Evolutionary conservation across 225 moss, liverwort and hornwort species (phyloP).

Genomic region (Physcomitrellopsis africana): DNA sequence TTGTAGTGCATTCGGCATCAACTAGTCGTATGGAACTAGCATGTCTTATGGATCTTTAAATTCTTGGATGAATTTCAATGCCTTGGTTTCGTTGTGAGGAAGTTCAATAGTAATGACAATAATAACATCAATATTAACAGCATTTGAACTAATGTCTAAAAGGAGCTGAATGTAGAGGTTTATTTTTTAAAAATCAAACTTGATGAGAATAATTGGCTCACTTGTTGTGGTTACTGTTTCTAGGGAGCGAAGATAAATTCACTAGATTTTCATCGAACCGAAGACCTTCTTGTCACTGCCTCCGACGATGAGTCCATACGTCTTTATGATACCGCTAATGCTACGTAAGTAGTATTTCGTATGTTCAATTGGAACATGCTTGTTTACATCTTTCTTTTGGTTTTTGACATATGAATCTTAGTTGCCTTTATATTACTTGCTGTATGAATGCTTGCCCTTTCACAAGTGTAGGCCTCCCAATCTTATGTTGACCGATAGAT

Average conservation of each 20-base stretch:
- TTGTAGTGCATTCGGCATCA: constrained; percentile 9
- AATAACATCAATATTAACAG: too few relatives aligned
- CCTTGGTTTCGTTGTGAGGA: too few relatives aligned
- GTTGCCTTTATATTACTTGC: constrained; percentile 8
- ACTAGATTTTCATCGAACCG: constrained; percentile 92
- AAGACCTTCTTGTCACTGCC: constrained; percentile 94
- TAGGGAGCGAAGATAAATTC: constrained; percentile 85
- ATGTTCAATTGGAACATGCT: constrained; percentile 14
- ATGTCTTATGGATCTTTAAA: too few relatives aligned
- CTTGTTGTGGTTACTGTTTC: constrained; percentile 19
- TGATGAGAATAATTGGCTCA: constrained; percentile 18
- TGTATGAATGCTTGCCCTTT: background rate
- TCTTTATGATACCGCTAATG: constrained; percentile 81
- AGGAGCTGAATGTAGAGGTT: background rate
- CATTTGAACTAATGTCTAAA: background rate
- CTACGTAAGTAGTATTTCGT: constrained; percentile 57
- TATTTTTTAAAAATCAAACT: background rate
- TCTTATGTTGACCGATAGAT: constrained; percentile 20
- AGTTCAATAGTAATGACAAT: background rate
- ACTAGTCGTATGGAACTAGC: background rate
- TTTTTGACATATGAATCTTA: background rate
- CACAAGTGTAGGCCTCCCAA: background rate
- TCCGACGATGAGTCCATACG: constrained; percentile 94
- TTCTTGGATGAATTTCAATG: too few relatives aligned
- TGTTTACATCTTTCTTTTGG: background rate